Percentiles rank a stretch among this genome's conserved stretches.
Conservation (phyloP, 78 protist species). For the Pigoraptor vietnamica region DNA sequence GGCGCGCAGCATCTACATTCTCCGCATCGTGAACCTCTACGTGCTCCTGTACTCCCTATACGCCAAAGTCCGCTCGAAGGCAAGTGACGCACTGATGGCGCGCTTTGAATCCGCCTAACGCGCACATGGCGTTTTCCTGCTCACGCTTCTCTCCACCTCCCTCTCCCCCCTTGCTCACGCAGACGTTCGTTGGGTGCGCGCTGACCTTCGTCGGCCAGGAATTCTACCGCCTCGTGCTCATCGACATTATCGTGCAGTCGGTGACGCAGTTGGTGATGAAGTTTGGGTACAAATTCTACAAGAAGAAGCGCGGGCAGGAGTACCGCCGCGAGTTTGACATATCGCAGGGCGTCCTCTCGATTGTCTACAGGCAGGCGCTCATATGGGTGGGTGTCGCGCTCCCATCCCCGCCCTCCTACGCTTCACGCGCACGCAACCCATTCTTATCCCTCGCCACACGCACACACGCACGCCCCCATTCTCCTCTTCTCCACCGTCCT, state of each 20-base stretch:
- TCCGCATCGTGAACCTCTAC: not conserved
- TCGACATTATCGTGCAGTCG: not conserved
- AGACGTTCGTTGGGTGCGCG: not conserved
- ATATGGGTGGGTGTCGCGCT: slow-evolving; percentile 3
- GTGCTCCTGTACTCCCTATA: not conserved
- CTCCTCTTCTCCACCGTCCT: too few relatives aligned
- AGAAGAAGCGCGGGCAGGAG: not conserved
- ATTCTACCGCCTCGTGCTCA: not conserved
- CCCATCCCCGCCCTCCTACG: too few relatives aligned
- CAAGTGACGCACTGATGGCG: not conserved
- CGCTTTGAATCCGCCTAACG: too few relatives aligned
- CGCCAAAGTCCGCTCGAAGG: not conserved
- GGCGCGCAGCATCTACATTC: not conserved
- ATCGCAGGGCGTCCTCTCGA: not conserved
- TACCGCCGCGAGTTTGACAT: slow-evolving; percentile 10
- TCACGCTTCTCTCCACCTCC: not conserved
- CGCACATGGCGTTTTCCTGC: too few relatives aligned
- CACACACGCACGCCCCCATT: too few relatives aligned
- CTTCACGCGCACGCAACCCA: too few relatives aligned
- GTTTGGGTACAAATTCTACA: not conserved
- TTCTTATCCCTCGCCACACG: too few relatives aligned
- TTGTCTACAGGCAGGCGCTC: not conserved
- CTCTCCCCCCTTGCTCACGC: not conserved
- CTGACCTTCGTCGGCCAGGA: not conserved
- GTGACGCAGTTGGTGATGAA: not conserved